Evolutionary conservation across 2,329 filamentous ascomycete genomes (phyloP).

Genomic region (Colletotrichum brevisporum): DNA sequence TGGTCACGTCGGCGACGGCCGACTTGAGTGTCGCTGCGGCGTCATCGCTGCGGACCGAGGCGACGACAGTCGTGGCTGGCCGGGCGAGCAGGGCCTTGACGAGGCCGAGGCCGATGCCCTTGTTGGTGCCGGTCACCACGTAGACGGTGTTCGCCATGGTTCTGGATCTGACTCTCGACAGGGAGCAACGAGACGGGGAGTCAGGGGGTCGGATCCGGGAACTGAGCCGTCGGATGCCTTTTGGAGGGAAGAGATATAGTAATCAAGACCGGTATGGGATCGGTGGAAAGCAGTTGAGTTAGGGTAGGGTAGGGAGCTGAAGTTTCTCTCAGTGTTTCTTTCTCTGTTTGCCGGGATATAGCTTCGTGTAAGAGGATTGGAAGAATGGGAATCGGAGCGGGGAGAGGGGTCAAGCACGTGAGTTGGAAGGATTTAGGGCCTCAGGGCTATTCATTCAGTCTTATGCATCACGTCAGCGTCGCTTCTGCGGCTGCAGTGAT

Average conservation of each 20-base stretch:
- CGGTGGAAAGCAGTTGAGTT: too few species aligned
- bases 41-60: conserved; percentile 51
- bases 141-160: conserved; percentile 48
- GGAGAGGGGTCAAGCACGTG: conserved; percentile 11
- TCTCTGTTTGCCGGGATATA: too few species aligned
- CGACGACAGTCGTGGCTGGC: conserved; percentile 65
- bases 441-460: background rate
- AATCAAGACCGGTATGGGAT: too few species aligned
- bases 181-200: background rate
- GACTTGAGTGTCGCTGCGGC: conserved; percentile 39
- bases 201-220: background rate
- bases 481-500: too few species aligned
- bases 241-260: background rate
- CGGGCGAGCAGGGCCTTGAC: conserved; percentile 58
- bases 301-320: too few species aligned
- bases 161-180: background rate
- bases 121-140: conserved; percentile 57
- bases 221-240: background rate
- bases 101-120: conserved; percentile 57
- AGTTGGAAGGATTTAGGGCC: background rate
- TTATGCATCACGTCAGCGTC: conserved; percentile 27
- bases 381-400: background rate
- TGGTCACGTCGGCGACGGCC: conserved; percentile 43
- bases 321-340: too few species aligned
- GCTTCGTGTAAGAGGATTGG: conserved; percentile 20